Evolutionary conservation across 257 asterid genomes (phyloP), one percentile per base, ranked within the genome.

Genomic region (Dorcoceras hygrometricum): DNA sequence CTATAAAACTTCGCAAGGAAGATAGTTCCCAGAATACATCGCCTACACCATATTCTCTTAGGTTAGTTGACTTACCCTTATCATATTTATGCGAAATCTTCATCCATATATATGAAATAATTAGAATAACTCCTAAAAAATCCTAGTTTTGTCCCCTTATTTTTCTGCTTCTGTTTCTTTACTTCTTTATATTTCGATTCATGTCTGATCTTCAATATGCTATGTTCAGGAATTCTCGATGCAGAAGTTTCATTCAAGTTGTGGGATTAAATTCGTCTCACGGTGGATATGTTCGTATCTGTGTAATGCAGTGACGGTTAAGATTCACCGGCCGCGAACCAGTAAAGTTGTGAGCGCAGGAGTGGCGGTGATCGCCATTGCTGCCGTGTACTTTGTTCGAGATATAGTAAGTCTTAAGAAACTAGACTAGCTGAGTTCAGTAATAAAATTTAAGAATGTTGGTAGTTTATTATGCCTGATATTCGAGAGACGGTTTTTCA

Each of bases 181-280:
- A 65, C 24, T 65, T 32, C 50, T 39, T 48, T 60, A 66, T 57
- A 6, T 67, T 23, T 20, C 16, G 57, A 63, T 23, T 64, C 10
- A 24, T 76, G 62, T 63, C 64, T 39, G 56, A 26, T 71, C 63
- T 66, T 51, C 59, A 66, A 43, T 61, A 60, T 73, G 65, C 70
- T 66, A 51, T 73, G 58, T 74, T 76, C 75, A 88, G 97, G 89
- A 85, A 58, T 93, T 90, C 80, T 85, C 95, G 23, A 57, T 83
- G 62, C 86, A 75, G 80, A 83, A 57, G 70, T 90, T 90, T 57
- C 83, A 57, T 46, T 79, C 87, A 32, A 77, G 85, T 68, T 85
- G 92, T 65, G 81, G 74, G 73, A 51, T 85, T 63, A 75, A 68
- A 48, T 90, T 93, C 77, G 68, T 82, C 59, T 69, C 76, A 27